Base-by-base conservation (phyloP, 1,284 basidiomycete species). In the Cryptococcus wingfieldii region DNA sequence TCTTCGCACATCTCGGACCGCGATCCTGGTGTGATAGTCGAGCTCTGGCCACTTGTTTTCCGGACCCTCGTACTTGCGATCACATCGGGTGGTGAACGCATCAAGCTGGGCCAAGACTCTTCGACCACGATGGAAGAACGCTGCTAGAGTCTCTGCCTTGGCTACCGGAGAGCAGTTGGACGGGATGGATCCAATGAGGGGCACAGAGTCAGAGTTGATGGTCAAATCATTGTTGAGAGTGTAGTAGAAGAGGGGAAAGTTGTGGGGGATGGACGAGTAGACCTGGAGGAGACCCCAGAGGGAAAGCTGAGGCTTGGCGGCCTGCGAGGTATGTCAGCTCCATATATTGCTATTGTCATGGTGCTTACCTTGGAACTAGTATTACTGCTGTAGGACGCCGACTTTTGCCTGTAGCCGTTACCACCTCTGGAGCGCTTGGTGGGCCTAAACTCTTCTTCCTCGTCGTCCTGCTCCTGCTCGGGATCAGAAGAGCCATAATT, bases 221-320 rank as follows among this genome's bases (percentile, higher is more conserved):
- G 68, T 60, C 50, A 77, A 60, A 51, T 75, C 72, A 56, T 68
- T 66, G 48, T 68, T 68, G 23, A 76, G 60, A 1, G 73, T 70
- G 55, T 72, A 69, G 64, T 74, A 76, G 68, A 77, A 74, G n/a
- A 77, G 63, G 0, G 76, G 76, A 62, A 65, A 76, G 0, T 58
- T 54, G n/a, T 64, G 61, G 2, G 69, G 68, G 44, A 76, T 59
- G 9, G 66, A 55, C 7, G 68, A 67, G 52, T 76, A 74, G 13
- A 60, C 60, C 47, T 69, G 56, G 38, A 72, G 58, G 16, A 77
- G 55, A n/a, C 68, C 67, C 38, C 62, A 69, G 4, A 75, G 61
- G 14, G 70, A 71, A 2, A 71, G 63, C 43, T 67, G 62, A 46
- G 50, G 50, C 18, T 62, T 54, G 38, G 54, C 16, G 28, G 44